Evolutionary conservation across 192 early-diverging fungal genomes (phyloP), one percentile per base, ranked within the genome.

Genomic region (Mortierella claussenii): DNA sequence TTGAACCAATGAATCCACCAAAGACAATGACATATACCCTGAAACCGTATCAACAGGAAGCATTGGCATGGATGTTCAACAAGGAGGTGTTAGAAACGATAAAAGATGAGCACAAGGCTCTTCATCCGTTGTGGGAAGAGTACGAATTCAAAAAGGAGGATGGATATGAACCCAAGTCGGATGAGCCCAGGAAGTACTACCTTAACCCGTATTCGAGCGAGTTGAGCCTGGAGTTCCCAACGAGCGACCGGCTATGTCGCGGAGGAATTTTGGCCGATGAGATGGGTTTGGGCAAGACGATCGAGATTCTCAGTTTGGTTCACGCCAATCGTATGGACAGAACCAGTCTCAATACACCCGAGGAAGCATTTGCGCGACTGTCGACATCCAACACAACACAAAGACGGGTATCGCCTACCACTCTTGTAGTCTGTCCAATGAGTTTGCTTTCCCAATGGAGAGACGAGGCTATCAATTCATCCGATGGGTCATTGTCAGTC

Each of bases 281-380:
- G 59, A 88, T 88, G 86, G 86, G 86, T 1, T 47, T 88, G 6
- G 86, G 86, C 2, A 88, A 88, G 66, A 88, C 86, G 21, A 88
- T 88, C 24, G 86, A 88, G 43, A 86, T 85, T 36, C 65, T 88
- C 11, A 85, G 83, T 47, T 68, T 88, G 18, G 81, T 88, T 10
- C 86, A 86, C 55, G 34, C 81, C 12, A 84, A 86, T 46, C 51
- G 30, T 6, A 55, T 65, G 47, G 53, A 68, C n/a, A 44, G 36
- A 33, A 15, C 65, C 21, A 66, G 28, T 27, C 55, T 46, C 13
- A 48, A 66, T 30, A 42, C 42, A 21, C 32, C 56, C 27, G 60
- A 60, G n/a, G 52, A 74, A 50, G 36, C 55, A 12, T 55, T 63
- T 40, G 43, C 57, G 24, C 34, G 55, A 40, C 65, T 56, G 1